phyloP scores from a whole-genome alignment of 2,329 filamentous ascomycete genomes.

The Ophiostoma sp. region DNA sequence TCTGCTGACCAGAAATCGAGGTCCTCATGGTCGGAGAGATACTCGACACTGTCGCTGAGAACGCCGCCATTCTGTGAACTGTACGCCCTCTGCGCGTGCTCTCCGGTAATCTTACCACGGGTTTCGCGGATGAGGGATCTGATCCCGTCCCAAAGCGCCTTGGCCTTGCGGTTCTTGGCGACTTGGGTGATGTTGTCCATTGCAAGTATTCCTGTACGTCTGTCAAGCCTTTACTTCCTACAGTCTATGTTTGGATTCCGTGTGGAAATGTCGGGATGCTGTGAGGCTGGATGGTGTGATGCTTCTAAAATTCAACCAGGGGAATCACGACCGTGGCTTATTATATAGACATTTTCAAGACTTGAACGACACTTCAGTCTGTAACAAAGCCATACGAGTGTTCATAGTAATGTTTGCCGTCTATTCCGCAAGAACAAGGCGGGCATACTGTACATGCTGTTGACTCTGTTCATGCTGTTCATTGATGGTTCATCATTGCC shows the following conservation, averaged over 20 bases:
- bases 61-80: background rate
- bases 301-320: background rate
- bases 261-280: background rate
- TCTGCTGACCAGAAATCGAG: background rate
- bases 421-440: no score
- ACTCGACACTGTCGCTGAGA: background rate
- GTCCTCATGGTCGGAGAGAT: background rate
- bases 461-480: no score
- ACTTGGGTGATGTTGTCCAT: background rate
- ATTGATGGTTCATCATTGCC: no score
- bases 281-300: background rate
- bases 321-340: background rate
- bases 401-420: no score
- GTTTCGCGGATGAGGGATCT: background rate
- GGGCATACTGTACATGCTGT: no score
- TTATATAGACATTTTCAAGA: background rate
- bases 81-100: background rate
- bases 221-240: background rate
- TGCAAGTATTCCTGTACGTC: background rate
- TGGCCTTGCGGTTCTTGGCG: background rate
- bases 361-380: no score
- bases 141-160: background rate
- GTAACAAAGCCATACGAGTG: no score
- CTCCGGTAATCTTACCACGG: background rate
- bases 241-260: background rate